Evolutionary conservation across 176 grass and related monocot species (phyloP).

Genomic region (Oryza officinalis): DNA sequence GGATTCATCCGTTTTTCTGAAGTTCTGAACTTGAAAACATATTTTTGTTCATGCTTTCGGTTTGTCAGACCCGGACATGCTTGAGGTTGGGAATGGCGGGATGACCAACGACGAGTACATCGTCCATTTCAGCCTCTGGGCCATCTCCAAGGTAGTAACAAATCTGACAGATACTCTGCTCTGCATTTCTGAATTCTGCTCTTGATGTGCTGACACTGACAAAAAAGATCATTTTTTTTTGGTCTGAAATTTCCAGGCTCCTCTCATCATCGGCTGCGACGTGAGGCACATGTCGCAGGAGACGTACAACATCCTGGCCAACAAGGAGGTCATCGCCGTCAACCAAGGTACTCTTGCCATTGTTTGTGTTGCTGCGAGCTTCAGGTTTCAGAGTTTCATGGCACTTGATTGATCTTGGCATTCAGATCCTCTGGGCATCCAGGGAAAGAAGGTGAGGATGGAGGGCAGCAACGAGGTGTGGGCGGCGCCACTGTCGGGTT

Average conservation of each 20-base stretch:
- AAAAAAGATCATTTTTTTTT: not conserved
- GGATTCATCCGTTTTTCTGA: no score
- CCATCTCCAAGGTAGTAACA: constrained; percentile 68
- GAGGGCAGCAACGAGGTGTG: constrained; percentile 84
- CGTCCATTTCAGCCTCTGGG: constrained; percentile 91
- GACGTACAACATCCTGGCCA: constrained; percentile 71
- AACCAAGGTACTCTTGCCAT: constrained; percentile 59
- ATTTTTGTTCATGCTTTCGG: no score
- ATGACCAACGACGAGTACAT: constrained; percentile 79
- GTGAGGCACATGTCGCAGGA: constrained; percentile 65
- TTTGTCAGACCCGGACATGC: constrained; percentile 80
- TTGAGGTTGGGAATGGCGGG: constrained; percentile 88
- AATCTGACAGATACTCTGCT: not conserved
- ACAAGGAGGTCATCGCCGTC: constrained; percentile 92
- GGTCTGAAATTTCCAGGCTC: constrained; percentile 58
- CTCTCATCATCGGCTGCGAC: constrained; percentile 89
- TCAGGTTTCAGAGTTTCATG: not conserved
- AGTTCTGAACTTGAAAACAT: no score
- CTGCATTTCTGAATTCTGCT: not conserved
- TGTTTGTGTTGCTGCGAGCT: no score
- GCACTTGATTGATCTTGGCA: not conserved
- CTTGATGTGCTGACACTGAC: not conserved
- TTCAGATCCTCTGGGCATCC: constrained; percentile 72
- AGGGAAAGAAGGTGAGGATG: constrained; percentile 92
- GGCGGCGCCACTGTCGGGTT: constrained; percentile 59